A percentile compares a stretch with the other conserved stretches of the same genome.
phyloP scores from a whole-genome alignment of 139 green algal genomes.

The Volvox reticuliferus region DNA sequence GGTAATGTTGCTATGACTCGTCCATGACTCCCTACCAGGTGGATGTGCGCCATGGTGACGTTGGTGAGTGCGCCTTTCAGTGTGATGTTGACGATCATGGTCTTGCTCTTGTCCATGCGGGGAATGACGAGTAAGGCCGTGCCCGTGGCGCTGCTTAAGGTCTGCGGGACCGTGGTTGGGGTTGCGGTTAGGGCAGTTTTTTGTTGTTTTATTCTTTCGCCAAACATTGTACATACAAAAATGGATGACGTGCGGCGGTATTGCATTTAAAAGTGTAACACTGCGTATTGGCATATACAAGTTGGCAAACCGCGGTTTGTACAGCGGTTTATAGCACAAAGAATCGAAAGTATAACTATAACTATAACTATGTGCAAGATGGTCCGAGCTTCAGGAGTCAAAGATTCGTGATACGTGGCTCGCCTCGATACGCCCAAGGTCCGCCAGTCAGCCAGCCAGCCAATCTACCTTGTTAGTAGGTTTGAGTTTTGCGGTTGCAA shows the following conservation, averaged over 20 bases:
- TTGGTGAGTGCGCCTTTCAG: not conserved
- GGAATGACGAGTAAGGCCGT: not conserved
- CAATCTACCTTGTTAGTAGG: slow-evolving; percentile 4
- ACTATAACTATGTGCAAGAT: not conserved
- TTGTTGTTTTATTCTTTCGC: no score
- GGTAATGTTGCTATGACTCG: not conserved
- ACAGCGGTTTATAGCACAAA: not conserved
- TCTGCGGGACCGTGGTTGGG: not conserved
- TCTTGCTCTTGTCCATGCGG: slow-evolving; percentile 5
- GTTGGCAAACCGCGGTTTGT: no score
- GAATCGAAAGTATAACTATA: not conserved
- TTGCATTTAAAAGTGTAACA: not conserved
- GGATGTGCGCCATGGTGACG: slow-evolving; percentile 26
- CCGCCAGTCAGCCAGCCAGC: no score
- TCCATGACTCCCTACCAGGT: not conserved
- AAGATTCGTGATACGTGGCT: not conserved
- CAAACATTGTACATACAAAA: no score
- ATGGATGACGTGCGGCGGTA: not conserved
- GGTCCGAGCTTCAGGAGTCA: not conserved
- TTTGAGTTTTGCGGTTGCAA: not conserved
- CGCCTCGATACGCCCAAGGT: not conserved
- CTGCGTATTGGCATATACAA: not conserved
- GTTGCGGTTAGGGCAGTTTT: no score
- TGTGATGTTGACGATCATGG: not conserved
- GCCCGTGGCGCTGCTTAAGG: not conserved